Conservation (phyloP, 371 early-diverging fungal species). For the Haplosporangium sp. region DNA sequence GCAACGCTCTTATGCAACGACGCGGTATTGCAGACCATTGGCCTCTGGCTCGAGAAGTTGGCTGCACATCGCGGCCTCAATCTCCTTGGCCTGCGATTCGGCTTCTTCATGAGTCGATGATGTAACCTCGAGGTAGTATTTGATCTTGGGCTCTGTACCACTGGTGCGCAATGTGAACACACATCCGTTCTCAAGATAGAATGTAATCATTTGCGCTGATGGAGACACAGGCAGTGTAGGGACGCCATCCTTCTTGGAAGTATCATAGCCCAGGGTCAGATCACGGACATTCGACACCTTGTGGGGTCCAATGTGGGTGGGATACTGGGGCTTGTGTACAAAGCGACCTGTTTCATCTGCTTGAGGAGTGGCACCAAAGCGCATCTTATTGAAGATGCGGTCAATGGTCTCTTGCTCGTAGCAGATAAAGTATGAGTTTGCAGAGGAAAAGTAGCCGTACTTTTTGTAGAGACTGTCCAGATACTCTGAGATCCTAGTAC, state of each 20-base stretch:
- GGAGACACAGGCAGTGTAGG: conserved; percentile 84
- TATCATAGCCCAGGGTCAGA: conserved; percentile 91
- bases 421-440: conserved; percentile 92
- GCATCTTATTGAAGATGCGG: conserved; percentile 83
- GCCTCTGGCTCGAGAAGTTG: conserved; percentile 67
- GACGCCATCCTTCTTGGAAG: conserved; percentile 65
- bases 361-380: conserved; percentile 71
- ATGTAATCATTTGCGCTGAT: conserved; percentile 93
- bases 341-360: conserved; percentile 42
- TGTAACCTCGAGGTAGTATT: conserved; percentile 90
- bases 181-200: conserved; percentile 78
- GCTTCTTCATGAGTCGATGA: conserved; percentile 51
- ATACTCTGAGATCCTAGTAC: conserved; percentile 69
- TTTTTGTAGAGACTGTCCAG: conserved; percentile 80
- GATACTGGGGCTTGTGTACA: conserved; percentile 71
- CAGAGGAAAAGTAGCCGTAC: conserved; percentile 89
- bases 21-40: conserved; percentile 59
- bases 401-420: conserved; percentile 77
- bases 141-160: conserved; percentile 97
- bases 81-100: conserved; percentile 64
- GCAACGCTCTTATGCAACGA: conserved; percentile 1
- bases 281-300: conserved; percentile 84
- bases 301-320: conserved; percentile 74
- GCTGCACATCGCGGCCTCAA: conserved; percentile 67
- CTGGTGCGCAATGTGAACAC: conserved; percentile 83